These are phyloP conservation scores for Penicillium angulare DNA, from an alignment of 495 filamentous ascomycete species.

Conservation along the genomic window DNA sequence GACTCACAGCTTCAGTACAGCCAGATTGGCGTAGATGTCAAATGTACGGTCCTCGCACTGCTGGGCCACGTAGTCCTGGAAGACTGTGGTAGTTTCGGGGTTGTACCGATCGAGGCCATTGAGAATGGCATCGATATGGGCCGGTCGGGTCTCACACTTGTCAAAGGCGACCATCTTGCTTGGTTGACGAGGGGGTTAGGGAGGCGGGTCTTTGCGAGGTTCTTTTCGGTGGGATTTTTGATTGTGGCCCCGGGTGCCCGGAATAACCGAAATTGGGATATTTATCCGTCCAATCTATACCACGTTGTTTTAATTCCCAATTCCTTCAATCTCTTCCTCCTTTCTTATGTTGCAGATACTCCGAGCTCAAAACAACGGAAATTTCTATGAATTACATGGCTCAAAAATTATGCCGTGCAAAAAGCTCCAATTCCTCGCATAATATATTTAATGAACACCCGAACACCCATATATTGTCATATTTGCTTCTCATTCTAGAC, in stretches of 20 bases:
- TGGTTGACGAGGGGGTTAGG: constrained; percentile 19
- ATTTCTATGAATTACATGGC: too few relatives aligned
- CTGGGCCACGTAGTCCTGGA: constrained; percentile 91
- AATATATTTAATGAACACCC: too few relatives aligned
- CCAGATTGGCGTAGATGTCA: constrained; percentile 95
- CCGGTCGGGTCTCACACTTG: constrained; percentile 67
- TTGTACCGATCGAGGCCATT: constrained; percentile 97
- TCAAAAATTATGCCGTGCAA: too few relatives aligned
- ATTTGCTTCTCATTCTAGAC: too few relatives aligned
- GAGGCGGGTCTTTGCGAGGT: constrained; percentile 28
- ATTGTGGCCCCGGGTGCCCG: constrained; percentile 34
- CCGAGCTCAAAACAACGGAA: too few relatives aligned
- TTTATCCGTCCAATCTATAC: constrained; percentile 31
- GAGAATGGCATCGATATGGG: constrained; percentile 86
- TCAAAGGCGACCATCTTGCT: constrained; percentile 53
- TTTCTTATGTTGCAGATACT: not conserved
- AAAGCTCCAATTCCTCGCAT: too few relatives aligned
- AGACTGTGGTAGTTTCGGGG: constrained; percentile 87
- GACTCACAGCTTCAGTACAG: constrained; percentile 95
- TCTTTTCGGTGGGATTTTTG: constrained; percentile 45
- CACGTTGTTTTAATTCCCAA: not conserved
- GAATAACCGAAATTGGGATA: constrained; percentile 18
- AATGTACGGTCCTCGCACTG: constrained; percentile 94
- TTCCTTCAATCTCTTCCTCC: not conserved
- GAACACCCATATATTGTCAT: too few relatives aligned